Conservation (phyloP, 345 rosid species). For the Litchi chinensis region DNA sequence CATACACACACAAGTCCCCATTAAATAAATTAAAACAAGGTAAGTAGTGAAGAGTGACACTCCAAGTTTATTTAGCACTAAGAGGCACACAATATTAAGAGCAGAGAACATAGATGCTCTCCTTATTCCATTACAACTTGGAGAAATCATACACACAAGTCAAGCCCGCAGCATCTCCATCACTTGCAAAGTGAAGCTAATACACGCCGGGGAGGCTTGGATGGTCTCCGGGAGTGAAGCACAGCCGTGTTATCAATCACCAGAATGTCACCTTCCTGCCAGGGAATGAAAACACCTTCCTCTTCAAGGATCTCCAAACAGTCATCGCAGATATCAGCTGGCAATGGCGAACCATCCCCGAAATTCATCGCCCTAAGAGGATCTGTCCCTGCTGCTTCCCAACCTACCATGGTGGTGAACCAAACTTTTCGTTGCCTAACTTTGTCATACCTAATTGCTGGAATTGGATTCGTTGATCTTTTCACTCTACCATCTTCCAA, state of each 20-base stretch:
- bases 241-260: conserved; percentile 83
- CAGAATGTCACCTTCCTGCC: conserved; percentile 84
- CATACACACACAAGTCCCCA: too few relatives aligned
- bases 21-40: too few relatives aligned
- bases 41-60: too few relatives aligned
- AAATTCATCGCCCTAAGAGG: conserved; percentile 69
- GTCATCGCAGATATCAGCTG: conserved; percentile 52
- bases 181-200: conserved; percentile 87
- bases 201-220: conserved; percentile 68
- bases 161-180: neutral
- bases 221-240: conserved; percentile 75
- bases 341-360: conserved; percentile 72
- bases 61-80: too few relatives aligned
- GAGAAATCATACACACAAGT: too few relatives aligned
- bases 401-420: conserved; percentile 92
- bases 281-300: conserved; percentile 74
- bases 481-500: conserved; percentile 68
- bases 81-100: too few relatives aligned
- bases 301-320: conserved; percentile 73
- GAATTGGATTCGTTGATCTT: conserved; percentile 81
- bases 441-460: conserved; percentile 64
- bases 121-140: too few relatives aligned
- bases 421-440: conserved; percentile 72
- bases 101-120: too few relatives aligned
- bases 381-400: conserved; percentile 77